Evolutionary conservation across 1,284 basidiomycete genomes (phyloP).

Genomic region (Cryptococcus amylolentus): DNA sequence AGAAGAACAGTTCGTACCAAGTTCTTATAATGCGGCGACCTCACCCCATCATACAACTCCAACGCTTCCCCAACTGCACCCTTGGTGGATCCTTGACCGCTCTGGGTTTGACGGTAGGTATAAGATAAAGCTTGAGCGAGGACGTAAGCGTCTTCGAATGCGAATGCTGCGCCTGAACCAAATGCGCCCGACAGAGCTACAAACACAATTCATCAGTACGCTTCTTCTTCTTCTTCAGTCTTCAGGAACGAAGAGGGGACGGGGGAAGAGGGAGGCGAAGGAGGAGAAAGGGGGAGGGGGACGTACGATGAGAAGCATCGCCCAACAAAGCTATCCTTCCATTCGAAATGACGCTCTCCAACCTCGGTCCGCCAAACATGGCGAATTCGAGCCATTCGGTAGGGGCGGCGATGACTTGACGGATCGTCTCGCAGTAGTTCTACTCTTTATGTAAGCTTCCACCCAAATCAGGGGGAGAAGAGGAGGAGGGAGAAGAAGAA

Average conservation of each 20-base stretch:
- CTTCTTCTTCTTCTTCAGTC: not conserved
- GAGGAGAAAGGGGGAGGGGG: not conserved
- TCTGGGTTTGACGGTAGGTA: not conserved
- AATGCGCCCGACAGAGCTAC: constrained; percentile 23
- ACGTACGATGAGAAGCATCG: constrained; percentile 31
- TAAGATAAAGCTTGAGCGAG: constrained; percentile 17
- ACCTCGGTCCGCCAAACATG: constrained; percentile 28
- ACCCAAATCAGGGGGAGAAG: not conserved
- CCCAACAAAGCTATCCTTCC: constrained; percentile 27
- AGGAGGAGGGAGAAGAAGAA: not conserved
- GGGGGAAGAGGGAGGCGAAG: no score
- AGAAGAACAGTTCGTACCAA: constrained; percentile 14
- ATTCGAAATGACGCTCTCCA: constrained; percentile 18
- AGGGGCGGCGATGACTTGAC: constrained; percentile 20
- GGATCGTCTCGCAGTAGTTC: constrained; percentile 24
- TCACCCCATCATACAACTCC: constrained; percentile 21
- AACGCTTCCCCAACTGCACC: constrained; percentile 10
- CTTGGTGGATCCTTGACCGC: no score
- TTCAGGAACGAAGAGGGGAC: no score
- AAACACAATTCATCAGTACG: not conserved
- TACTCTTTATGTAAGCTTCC: not conserved
- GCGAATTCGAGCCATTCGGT: constrained; percentile 34
- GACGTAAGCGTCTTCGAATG: constrained; percentile 29
- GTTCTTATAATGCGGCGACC: constrained; percentile 25
- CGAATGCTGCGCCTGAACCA: constrained; percentile 29